Evolutionary conservation across 2,329 filamentous ascomycete genomes (phyloP), one percentile per base, ranked within the genome.

Genomic region (Elsinoe ampelina): DNA sequence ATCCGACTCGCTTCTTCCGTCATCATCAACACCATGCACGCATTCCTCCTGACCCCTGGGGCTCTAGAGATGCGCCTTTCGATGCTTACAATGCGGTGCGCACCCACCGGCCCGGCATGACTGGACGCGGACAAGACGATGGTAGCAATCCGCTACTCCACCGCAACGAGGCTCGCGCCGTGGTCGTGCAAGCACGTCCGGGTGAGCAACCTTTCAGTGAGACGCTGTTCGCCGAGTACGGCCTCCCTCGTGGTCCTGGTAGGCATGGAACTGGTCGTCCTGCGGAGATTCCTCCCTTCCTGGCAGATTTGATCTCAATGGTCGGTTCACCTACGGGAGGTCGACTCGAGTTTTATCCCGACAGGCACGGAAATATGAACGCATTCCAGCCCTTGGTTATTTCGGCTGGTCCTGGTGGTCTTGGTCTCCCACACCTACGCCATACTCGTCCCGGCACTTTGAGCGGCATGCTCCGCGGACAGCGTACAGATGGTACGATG

Each of bases 71-170:
- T 11, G 52, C 38, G 13, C 54, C 39, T 10, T 38, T 47, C 39
- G 54, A 56, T n/a, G 36, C 69, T 11, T 71, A 72, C 19, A 71
- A 71, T 38, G 68, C 70, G 13, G 75, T 75, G 59, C 71, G 74
- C 56, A 68, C 74, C 34, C 73, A 75, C 59, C 69, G 74, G 45
- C 69, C 65, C 35, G 58, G 57, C 32, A 47, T 48, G 38, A 35
- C 55, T 13, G 60, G 35, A 54, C 77, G 80, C 57, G 77, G 77
- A 26, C 78, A 80, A 34, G 89, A 95, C 61, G 91, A 96, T 67
- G 90, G 89, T 2, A 78, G 84, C 19, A 96, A 97, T 66, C 92
- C 92, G 42, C 77, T 97, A 11, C 81, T 97, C 55, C 86, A 90
- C 54, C 65, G 68, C 35, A 62, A 61, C 50, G 54, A 48, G 7